Conservation (phyloP, 371 early-diverging fungal genomes). For the Mortierella sp. region DNA sequence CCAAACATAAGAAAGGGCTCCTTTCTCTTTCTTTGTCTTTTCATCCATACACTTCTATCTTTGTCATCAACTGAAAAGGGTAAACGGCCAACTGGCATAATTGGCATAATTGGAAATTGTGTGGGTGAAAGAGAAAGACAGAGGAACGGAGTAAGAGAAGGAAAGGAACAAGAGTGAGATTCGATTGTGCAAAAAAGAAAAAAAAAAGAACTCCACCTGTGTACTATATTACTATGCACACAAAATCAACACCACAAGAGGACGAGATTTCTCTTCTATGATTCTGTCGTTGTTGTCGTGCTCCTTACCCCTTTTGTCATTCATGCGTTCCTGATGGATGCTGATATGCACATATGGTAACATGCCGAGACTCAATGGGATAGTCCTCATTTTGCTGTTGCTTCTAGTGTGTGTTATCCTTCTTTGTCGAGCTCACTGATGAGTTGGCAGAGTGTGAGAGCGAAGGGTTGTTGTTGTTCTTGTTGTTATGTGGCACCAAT, state of each 20-base stretch:
- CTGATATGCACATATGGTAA: not conserved
- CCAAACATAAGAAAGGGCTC: not conserved
- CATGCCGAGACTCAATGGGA: not conserved
- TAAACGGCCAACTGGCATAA: constrained; percentile 6
- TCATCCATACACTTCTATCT: not conserved
- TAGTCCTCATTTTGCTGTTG: not conserved
- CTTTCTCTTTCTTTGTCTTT: not conserved
- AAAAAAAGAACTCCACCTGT: not conserved
- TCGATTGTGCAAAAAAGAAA: not conserved
- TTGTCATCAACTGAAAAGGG: not conserved
- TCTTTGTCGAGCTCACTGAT: not conserved
- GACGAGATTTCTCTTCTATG: not conserved
- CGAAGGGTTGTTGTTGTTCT: not conserved
- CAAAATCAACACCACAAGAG: not conserved
- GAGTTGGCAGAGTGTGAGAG: not conserved
- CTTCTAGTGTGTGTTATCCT: not conserved
- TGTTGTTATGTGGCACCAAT: not conserved
- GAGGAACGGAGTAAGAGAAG: not conserved
- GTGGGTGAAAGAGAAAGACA: not conserved
- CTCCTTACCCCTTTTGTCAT: not conserved
- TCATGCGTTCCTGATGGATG: not conserved
- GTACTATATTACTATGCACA: not conserved
- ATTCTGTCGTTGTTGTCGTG: not conserved
- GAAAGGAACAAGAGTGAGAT: not conserved
- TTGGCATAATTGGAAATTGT: not conserved